phyloP scores from a whole-genome alignment of 2,329 filamentous ascomycete species.

The Didymella pomorum region DNA sequence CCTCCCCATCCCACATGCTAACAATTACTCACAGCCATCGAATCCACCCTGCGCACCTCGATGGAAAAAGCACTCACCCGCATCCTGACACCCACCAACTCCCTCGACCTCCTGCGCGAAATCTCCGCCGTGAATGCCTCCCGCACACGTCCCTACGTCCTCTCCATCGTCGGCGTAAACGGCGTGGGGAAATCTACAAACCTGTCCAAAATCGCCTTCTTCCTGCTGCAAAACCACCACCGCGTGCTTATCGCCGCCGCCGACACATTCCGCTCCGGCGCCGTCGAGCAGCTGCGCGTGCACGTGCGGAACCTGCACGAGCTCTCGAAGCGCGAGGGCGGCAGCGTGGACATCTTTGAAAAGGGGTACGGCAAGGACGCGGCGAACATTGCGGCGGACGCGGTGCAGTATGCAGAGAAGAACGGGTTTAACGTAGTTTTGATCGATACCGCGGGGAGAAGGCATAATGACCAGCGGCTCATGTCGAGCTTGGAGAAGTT shows the following conservation, averaged over 20 bases:
- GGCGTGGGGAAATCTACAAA: constrained; percentile 98
- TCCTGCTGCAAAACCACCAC: constrained; percentile 19
- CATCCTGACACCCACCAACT: constrained; percentile 94
- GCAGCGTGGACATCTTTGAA: constrained; percentile 87
- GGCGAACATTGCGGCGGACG: constrained; percentile 92
- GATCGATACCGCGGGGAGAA: constrained; percentile 92
- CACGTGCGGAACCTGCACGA: constrained; percentile 95
- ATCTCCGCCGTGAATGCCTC: constrained; percentile 76
- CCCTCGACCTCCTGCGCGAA: constrained; percentile 90
- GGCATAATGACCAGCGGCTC: constrained; percentile 93
- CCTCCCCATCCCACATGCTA: constrained; percentile 5
- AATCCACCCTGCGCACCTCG: constrained; percentile 80
- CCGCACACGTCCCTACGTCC: constrained; percentile 84
- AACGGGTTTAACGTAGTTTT: constrained; percentile 90
- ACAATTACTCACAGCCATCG: constrained; percentile 64
- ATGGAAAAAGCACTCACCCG: constrained; percentile 94
- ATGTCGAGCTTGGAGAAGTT: constrained; percentile 97
- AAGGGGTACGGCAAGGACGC: constrained; percentile 98
- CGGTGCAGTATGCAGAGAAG: constrained; percentile 79
- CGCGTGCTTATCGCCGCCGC: constrained; percentile 64
- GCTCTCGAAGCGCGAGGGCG: constrained; percentile 80
- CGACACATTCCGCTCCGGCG: constrained; percentile 89
- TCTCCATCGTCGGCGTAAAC: constrained; percentile 98
- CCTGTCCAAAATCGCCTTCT: constrained; percentile 71
- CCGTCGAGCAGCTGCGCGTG: constrained; percentile 94